These are phyloP conservation scores for Lachnellula suecica DNA, from an alignment of 2,329 filamentous ascomycete genomes.

Conservation along the genomic window DNA sequence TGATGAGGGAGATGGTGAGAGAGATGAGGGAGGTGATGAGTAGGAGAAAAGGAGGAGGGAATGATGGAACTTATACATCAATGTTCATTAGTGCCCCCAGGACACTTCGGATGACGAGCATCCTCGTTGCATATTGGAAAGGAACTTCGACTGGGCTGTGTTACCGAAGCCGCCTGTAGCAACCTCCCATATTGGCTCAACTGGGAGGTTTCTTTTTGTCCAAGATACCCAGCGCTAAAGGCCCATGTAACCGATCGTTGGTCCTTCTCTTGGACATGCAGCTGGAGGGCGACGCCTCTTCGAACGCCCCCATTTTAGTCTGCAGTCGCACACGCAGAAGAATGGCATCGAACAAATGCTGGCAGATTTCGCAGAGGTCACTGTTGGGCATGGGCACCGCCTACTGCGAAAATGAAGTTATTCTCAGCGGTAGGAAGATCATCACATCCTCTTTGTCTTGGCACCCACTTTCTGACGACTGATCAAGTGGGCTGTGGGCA, in stretches of 20 bases:
- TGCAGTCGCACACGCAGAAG: neutral
- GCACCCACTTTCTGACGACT: constrained; percentile 1
- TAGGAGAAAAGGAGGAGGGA: neutral
- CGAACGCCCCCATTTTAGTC: neutral
- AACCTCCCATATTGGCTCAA: neutral
- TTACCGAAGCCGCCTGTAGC: neutral
- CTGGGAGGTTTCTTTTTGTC: neutral
- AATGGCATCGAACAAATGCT: neutral
- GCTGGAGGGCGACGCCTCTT: neutral
- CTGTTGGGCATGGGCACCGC: neutral
- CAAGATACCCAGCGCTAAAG: neutral
- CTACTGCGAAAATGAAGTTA: constrained; percentile 3
- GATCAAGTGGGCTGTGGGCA: neutral
- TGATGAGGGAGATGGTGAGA: neutral
- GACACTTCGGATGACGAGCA: neutral
- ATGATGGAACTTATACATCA: constrained; percentile 2
- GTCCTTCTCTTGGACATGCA: neutral
- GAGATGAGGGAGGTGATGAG: neutral
- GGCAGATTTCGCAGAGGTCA: neutral
- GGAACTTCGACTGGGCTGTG: neutral
- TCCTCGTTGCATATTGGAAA: neutral
- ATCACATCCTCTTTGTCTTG: neutral
- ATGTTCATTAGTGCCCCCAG: neutral
- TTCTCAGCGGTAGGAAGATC: neutral
- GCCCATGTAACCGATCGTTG: neutral